Conservation (phyloP, 805 yeast genomes). For the Ogataea parapolymorpha region DNA sequence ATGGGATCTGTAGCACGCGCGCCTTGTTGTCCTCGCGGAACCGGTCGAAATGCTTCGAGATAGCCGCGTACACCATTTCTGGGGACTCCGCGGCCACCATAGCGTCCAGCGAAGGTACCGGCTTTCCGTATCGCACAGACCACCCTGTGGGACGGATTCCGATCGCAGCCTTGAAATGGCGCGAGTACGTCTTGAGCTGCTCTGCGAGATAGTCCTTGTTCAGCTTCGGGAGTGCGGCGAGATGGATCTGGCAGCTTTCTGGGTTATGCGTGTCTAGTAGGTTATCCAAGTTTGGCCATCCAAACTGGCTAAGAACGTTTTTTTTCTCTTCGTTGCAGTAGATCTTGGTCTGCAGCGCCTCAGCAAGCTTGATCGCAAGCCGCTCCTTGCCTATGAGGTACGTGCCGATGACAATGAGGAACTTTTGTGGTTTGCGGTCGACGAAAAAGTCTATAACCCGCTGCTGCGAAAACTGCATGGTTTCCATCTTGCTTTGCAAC, state of each 20-base stretch:
- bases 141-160: slow-evolving; percentile 91
- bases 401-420: slow-evolving; percentile 71
- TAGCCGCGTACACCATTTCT: slow-evolving; percentile 12
- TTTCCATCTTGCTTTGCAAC: slow-evolving; percentile 31
- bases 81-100: slow-evolving; percentile 14
- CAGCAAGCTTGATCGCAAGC: slow-evolving; percentile 66
- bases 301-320: slow-evolving; percentile 42
- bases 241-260: slow-evolving; percentile 55
- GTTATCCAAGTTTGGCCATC: slow-evolving; percentile 40
- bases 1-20: slow-evolving; percentile 47
- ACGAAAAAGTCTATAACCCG: slow-evolving; percentile 39
- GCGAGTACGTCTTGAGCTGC: slow-evolving; percentile 47
- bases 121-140: slow-evolving; percentile 48
- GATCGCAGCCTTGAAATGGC: slow-evolving; percentile 55
- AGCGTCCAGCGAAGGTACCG: slow-evolving; percentile 11
- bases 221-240: slow-evolving; percentile 65
- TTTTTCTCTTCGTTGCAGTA: slow-evolving; percentile 49
- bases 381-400: slow-evolving; percentile 93
- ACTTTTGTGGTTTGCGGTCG: slow-evolving; percentile 14
- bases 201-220: slow-evolving; percentile 42
- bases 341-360: slow-evolving; percentile 49
- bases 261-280: slow-evolving; percentile 44
- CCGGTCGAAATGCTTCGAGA: slow-evolving; percentile 19
- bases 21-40: slow-evolving; percentile 15
- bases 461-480: slow-evolving; percentile 24